Evolutionary conservation across 192 early-diverging fungal species (phyloP).

Genomic region (Fimicolochytrium jonesii): DNA sequence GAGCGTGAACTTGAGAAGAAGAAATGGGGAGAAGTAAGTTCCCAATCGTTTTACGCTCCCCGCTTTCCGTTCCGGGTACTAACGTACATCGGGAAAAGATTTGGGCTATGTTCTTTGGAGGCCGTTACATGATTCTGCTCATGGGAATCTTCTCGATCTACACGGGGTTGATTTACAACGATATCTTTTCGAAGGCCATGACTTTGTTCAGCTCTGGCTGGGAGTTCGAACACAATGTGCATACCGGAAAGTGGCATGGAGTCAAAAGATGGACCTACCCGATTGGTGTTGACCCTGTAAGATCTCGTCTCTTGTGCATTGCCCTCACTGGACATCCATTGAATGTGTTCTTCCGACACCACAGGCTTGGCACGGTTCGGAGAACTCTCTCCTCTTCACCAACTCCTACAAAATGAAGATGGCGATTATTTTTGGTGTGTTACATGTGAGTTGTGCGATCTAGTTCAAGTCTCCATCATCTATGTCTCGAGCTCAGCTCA

Average conservation of each 20-base stretch:
- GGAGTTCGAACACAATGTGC: slow-evolving; percentile 63
- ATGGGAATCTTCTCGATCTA: slow-evolving; percentile 98
- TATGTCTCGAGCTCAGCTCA: no score
- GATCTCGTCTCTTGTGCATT: slow-evolving; percentile 5
- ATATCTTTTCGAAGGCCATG: slow-evolving; percentile 87
- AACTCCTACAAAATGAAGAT: slow-evolving; percentile 99
- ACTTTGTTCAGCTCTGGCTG: slow-evolving; percentile 73
- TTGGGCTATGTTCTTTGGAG: slow-evolving; percentile 85
- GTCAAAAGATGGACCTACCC: slow-evolving; percentile 66
- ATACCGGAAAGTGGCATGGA: slow-evolving; percentile 55
- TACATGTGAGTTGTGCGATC: slow-evolving; percentile 65
- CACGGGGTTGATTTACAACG: slow-evolving; percentile 97
- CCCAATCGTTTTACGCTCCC: no score
- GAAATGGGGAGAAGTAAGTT: slow-evolving; percentile 75
- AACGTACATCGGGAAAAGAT: slow-evolving; percentile 44
- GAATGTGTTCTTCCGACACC: background rate
- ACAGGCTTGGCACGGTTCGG: slow-evolving; percentile 86
- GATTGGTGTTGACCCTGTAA: slow-evolving; percentile 84
- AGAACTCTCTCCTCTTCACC: slow-evolving; percentile 90
- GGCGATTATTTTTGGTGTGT: slow-evolving; percentile 91
- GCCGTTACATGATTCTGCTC: slow-evolving; percentile 95
- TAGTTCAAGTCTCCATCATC: no score
- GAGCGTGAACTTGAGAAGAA: slow-evolving; percentile 75
- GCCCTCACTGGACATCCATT: background rate
- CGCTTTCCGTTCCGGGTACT: no score